Evolutionary conservation across 78 protist species (phyloP).

Genomic region (Neovahlkampfia damariscottae): DNA sequence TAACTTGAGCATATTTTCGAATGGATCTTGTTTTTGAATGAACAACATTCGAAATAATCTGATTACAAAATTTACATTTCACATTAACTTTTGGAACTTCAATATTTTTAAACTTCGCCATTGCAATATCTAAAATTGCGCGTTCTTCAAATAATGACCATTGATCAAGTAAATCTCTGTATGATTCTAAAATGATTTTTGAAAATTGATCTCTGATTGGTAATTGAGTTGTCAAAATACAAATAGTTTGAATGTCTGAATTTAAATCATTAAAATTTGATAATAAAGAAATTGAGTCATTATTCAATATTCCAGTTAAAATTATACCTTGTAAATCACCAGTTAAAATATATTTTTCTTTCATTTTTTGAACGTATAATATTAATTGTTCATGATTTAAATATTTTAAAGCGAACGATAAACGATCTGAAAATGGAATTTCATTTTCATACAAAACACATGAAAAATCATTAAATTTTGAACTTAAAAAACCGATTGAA

Average conservation of each 20-base stretch:
- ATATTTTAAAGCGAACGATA: neutral
- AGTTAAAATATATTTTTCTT: neutral
- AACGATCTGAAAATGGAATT: neutral
- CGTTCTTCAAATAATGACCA: constrained; percentile 70
- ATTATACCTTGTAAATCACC: constrained; percentile 33
- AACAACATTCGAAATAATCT: neutral
- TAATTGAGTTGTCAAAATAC: too few relatives aligned
- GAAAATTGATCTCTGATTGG: constrained; percentile 9
- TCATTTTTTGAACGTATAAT: neutral
- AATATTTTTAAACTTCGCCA: neutral
- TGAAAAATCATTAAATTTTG: neutral
- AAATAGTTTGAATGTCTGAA: constrained; percentile 69
- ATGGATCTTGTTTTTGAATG: neutral
- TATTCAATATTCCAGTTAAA: constrained; percentile 55
- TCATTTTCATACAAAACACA: neutral
- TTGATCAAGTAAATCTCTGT: constrained; percentile 59
- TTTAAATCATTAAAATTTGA: constrained; percentile 56
- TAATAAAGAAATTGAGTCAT: constrained; percentile 25
- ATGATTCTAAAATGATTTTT: constrained; percentile 9
- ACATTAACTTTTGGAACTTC: constrained; percentile 4
- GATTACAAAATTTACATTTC: constrained; percentile 5
- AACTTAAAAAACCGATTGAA: neutral
- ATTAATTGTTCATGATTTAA: neutral
- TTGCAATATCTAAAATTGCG: constrained; percentile 45
- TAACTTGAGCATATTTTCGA: neutral